Evolutionary conservation across 495 filamentous ascomycete species (phyloP).

Genomic region (Podospora bellae-mahoneyi): DNA sequence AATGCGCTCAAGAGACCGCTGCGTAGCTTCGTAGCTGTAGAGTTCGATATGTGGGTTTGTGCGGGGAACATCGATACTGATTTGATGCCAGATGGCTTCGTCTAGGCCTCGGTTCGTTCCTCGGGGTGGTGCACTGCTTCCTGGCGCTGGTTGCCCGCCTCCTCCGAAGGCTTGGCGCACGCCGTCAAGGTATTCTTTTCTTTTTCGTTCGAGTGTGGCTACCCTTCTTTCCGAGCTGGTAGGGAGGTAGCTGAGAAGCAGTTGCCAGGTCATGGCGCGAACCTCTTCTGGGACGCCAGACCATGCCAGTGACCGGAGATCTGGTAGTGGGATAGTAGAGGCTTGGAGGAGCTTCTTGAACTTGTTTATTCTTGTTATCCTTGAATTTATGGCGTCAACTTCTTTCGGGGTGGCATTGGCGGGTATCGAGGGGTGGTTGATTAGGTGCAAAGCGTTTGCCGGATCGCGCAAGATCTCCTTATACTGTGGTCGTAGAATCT

Average conservation of each 20-base stretch:
- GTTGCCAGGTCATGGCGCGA: conserved; percentile 96
- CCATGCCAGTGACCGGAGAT: conserved; percentile 84
- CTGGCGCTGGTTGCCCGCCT: conserved; percentile 30
- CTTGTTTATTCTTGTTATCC: conserved; percentile 94
- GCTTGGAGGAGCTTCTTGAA: conserved; percentile 94
- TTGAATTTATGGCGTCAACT: conserved; percentile 77
- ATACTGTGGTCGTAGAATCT: conserved; percentile 94
- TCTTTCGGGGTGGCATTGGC: conserved; percentile 77
- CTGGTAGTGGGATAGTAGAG: conserved; percentile 77
- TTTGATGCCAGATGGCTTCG: conserved; percentile 96
- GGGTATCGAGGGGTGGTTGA: conserved; percentile 76
- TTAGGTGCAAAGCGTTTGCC: conserved; percentile 90
- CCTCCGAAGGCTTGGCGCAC: conserved; percentile 90
- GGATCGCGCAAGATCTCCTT: conserved; percentile 95
- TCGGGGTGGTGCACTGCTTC: conserved; percentile 32
- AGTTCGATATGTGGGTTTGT: conserved; percentile 94
- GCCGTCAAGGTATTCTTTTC: conserved; percentile 95
- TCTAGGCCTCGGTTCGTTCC: conserved; percentile 66
- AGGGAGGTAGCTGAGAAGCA: conserved; percentile 90
- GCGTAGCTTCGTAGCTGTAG: conserved; percentile 93
- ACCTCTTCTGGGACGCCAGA: conserved; percentile 92
- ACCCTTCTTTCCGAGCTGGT: conserved; percentile 91
- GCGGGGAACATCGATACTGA: conserved; percentile 95
- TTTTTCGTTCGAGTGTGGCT: conserved; percentile 85
- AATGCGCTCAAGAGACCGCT: conserved; percentile 88